Base-by-base conservation (phyloP, 495 filamentous ascomycete species). In the Immersiella caudata region DNA sequence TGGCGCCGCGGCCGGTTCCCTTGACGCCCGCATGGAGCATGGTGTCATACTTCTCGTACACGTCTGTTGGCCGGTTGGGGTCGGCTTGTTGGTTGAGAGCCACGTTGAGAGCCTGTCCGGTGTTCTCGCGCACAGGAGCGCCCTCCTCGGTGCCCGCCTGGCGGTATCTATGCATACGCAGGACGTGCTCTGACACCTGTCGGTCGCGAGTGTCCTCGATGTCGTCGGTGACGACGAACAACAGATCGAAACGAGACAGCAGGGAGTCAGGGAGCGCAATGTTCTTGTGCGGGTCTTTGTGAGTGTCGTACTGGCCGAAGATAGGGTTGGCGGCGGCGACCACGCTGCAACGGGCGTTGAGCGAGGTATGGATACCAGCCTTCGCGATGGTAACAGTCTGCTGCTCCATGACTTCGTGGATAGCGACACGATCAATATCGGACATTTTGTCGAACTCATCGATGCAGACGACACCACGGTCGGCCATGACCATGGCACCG, bases 391-490 rank as follows among this genome's bases (percentile, higher is more conserved):
- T 99, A 67, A 99, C 95, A 0, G 95, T 99, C 76, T 99, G 95
- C 81, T 99, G 95, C 79, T 99, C 95, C 95, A 99, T 99, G 64
- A 99, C 95, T 92, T 99, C 95, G 85, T 99, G 95, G 72, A 99
- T 99, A 56, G 95, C 95, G 22, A 99, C 95, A 70, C 95, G 89
- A 77, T 99, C 95, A 46, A 98, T 90, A 78, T 98, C 95, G 69
- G 91, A 96, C 95, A 99, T 99, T 80, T 99, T 99, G 80, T 99
- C 95, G 75, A 99, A 99, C 77, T 99, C 95, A 78, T 99, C 95
- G 71, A 99, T 99, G 80, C 95, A 99, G 50, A 99, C 95, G 46
- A 99, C 94, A 64, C 95, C 95, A 55, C 95, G 89, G 73, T 99
- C 95, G 74, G 88, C 95, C 66, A 99, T 91, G 64, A 99, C 95